Conservation (phyloP, 371 early-diverging fungal genomes). For the Rhizopus arrhizus region DNA sequence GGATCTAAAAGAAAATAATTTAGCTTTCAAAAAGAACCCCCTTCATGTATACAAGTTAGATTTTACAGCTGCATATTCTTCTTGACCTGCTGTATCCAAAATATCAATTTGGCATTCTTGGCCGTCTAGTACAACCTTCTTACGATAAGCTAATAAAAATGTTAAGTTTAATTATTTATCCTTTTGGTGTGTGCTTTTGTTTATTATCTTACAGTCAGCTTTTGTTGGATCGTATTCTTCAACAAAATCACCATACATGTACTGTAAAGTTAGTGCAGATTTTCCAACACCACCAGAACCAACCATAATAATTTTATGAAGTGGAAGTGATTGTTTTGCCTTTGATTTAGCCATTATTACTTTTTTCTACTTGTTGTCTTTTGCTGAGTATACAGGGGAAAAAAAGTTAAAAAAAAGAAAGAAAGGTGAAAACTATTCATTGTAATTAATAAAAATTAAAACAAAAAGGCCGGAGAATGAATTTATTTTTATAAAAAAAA, state of each 20-base stretch:
- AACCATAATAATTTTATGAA: constrained; percentile 91
- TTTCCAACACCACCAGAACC: constrained; percentile 95
- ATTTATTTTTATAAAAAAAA: constrained; percentile 9
- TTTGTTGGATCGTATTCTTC: constrained; percentile 97
- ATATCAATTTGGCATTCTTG: constrained; percentile 89
- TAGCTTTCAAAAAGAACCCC: not conserved
- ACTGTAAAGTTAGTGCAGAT: constrained; percentile 89
- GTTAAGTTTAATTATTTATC: not conserved
- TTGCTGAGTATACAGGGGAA: not conserved
- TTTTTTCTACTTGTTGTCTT: not conserved
- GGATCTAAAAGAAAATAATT: constrained; percentile 57
- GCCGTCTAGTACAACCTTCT: constrained; percentile 67
- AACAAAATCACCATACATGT: constrained; percentile 93
- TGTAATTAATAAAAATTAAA: constrained; percentile 6
- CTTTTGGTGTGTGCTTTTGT: not conserved
- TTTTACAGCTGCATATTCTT: constrained; percentile 78
- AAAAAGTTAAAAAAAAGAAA: constrained; percentile 10
- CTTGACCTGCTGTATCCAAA: constrained; percentile 93
- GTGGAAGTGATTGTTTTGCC: constrained; percentile 68
- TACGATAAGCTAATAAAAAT: constrained; percentile 59
- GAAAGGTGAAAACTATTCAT: constrained; percentile 6
- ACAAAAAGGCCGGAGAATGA: not conserved
- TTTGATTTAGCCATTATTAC: constrained; percentile 35
- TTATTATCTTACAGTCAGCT: constrained; percentile 71
- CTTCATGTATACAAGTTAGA: not conserved